Evolutionary conservation across 2,329 filamentous ascomycete species (phyloP).

Genomic region (Pseudogymnoascus sp.): DNA sequence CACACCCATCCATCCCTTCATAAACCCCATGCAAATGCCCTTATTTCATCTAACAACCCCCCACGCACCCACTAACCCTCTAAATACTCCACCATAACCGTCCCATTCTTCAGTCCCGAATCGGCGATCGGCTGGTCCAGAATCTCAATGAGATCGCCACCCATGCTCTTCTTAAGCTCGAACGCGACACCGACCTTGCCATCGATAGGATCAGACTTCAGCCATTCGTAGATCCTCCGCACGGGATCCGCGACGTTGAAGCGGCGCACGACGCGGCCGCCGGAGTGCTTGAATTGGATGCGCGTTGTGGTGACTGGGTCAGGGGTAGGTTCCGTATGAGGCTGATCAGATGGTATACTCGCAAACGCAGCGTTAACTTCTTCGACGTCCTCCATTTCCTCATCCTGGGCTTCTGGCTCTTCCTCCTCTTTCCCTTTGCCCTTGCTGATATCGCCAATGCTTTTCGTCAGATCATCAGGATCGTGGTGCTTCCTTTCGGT

Average conservation of each 20-base stretch:
- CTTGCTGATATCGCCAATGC: conserved; percentile 42
- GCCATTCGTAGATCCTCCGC: conserved; percentile 85
- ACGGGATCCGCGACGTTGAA: conserved; percentile 73
- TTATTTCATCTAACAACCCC: neutral
- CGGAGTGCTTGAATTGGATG: conserved; percentile 86
- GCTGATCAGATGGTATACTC: conserved; percentile 60
- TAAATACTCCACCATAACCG: conserved; percentile 88
- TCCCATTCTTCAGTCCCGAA: conserved; percentile 82
- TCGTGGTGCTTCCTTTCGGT: conserved; percentile 56
- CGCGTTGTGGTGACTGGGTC: conserved; percentile 68
- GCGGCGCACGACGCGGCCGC: conserved; percentile 77
- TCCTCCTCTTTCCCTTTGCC: conserved; percentile 44
- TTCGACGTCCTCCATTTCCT: conserved; percentile 26
- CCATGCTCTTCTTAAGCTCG: conserved; percentile 70
- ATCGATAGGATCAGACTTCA: conserved; percentile 79
- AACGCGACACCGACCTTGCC: conserved; percentile 73
- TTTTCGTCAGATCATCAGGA: conserved; percentile 80
- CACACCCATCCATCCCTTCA: neutral
- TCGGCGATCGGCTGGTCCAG: conserved; percentile 69
- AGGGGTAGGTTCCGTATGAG: conserved; percentile 70
- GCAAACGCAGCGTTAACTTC: conserved; percentile 46
- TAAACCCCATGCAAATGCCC: neutral
- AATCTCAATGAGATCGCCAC: conserved; percentile 69
- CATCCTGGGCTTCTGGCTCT: conserved; percentile 31
- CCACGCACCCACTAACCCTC: conserved; percentile 32